Evolutionary conservation across 176 grass and related monocot species (phyloP), one percentile per base, ranked within the genome.

Genomic region (Typha latifolia): DNA sequence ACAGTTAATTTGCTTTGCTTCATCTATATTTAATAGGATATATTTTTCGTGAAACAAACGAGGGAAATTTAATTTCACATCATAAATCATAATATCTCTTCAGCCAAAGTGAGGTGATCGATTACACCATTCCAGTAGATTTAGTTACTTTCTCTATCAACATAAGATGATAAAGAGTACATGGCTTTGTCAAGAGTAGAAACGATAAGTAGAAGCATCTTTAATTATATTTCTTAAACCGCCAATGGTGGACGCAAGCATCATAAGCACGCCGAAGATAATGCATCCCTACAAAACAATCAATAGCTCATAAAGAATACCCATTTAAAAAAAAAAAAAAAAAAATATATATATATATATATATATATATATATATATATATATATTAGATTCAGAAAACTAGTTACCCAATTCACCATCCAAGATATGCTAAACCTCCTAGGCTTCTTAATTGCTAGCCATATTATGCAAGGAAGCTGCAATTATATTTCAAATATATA

Each of bases 1-100:
- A 67, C 64, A 24, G 59, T 59, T 13, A 32, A 13, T 49, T 3
- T 56, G 9, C 43, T 11, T 11, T 12, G 48, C 12, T 14, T 21
- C 69, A 72, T 51, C 21, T 76, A 76, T 76, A 66, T 76, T 62
- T 66, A 70, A 67, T 32, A 11, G 67, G 53, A 16, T 31, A 61
- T 24, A 61, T 73, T 76, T 72, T 72, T 72, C 82, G 62, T 31
- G 51, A 71, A 68, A 67, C 55, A 80, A 77, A 77, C 82, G 77
- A 77, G 72, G 80, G 32, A 34, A 34, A 34, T 3, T 34, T 1
- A 34, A 34, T 34, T 34, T 4, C 3, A 3, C 32, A 34, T 34
- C 32, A 34, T 5, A 34, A 32, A 3, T 32, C 4, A 32, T 4
- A 32, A 34, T 34, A 34, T 34, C 32, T 34, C 32, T 3, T 34